Percentiles rank a stretch among this genome's conserved stretches.
phyloP scores from a whole-genome alignment of 169 alveolate genomes.

The Babesia ovis region DNA sequence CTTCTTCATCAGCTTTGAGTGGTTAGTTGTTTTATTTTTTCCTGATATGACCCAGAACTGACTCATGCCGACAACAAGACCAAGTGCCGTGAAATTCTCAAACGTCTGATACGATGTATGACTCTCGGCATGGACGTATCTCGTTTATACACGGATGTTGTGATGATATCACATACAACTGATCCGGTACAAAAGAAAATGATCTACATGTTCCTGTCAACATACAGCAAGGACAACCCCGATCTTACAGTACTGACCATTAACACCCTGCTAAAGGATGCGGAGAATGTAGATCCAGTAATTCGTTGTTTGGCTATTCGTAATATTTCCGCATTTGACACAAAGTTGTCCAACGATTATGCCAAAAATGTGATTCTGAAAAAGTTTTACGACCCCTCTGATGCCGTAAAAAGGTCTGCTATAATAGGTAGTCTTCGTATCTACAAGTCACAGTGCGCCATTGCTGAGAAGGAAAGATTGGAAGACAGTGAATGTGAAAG shows the following conservation, averaged over 20 bases:
- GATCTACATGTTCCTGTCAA: constrained; percentile 94
- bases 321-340: constrained; percentile 91
- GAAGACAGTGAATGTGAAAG: constrained; percentile 9
- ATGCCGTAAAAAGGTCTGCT: constrained; percentile 62
- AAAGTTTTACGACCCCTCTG: constrained; percentile 60
- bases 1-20: constrained; percentile 18
- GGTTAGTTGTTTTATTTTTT: not conserved
- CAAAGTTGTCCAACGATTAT: constrained; percentile 73
- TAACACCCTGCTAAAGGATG: constrained; percentile 95
- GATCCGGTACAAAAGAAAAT: constrained; percentile 98
- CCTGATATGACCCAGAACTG: not conserved
- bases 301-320: constrained; percentile 97
- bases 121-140: constrained; percentile 96
- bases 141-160: constrained; percentile 94
- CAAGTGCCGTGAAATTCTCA: constrained; percentile 73
- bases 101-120: constrained; percentile 88
- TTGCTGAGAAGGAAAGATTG: constrained; percentile 7
- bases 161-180: constrained; percentile 93
- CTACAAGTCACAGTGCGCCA: constrained; percentile 44
- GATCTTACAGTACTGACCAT: constrained; percentile 97
- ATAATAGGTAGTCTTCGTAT: constrained; percentile 56
- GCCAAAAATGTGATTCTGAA: constrained; percentile 41
- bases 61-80: not conserved
- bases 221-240: constrained; percentile 90
- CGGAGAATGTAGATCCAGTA: constrained; percentile 94